Conservation (phyloP, 73 alveolate species). For the Paramecium bursaria region DNA sequence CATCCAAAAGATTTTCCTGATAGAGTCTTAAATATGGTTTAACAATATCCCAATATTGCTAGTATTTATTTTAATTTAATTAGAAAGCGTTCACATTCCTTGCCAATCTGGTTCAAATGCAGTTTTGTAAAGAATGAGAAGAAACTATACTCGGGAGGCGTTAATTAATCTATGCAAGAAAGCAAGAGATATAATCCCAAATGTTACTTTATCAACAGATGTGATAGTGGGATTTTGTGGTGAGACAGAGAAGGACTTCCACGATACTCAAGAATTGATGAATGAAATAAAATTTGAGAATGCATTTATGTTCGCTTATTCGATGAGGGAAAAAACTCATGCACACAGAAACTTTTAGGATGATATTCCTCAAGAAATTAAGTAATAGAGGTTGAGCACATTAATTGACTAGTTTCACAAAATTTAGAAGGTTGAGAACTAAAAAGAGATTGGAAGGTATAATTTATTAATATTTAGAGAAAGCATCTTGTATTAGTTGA, state of each 20-base stretch:
- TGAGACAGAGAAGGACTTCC: constrained; percentile 87
- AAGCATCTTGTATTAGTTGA: constrained; percentile 28
- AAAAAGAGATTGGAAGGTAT: constrained; percentile 25
- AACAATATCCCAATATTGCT: constrained; percentile 78
- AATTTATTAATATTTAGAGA: neutral
- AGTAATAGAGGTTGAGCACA: constrained; percentile 72
- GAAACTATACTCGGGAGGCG: constrained; percentile 84
- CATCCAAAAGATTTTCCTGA: constrained; percentile 94
- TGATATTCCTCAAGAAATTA: constrained; percentile 87
- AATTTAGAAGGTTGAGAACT: neutral
- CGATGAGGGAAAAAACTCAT: constrained; percentile 88
- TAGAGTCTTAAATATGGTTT: constrained; percentile 78
- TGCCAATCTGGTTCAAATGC: constrained; percentile 87
- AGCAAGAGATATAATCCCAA: constrained; percentile 75
- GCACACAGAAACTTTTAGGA: constrained; percentile 85
- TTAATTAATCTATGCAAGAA: constrained; percentile 76
- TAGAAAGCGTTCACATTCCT: constrained; percentile 82
- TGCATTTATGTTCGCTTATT: constrained; percentile 88
- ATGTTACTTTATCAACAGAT: constrained; percentile 84
- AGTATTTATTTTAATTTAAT: constrained; percentile 70
- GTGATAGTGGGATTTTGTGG: constrained; percentile 90
- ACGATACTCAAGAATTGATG: constrained; percentile 79
- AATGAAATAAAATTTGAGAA: constrained; percentile 81
- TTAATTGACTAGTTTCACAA: constrained; percentile 72
- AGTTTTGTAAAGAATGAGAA: constrained; percentile 82